Percentiles rank a stretch among this genome's conserved stretches.
phyloP scores from a whole-genome alignment of 148 eudicot genomes.

The Heliamphora exappendiculata region DNA sequence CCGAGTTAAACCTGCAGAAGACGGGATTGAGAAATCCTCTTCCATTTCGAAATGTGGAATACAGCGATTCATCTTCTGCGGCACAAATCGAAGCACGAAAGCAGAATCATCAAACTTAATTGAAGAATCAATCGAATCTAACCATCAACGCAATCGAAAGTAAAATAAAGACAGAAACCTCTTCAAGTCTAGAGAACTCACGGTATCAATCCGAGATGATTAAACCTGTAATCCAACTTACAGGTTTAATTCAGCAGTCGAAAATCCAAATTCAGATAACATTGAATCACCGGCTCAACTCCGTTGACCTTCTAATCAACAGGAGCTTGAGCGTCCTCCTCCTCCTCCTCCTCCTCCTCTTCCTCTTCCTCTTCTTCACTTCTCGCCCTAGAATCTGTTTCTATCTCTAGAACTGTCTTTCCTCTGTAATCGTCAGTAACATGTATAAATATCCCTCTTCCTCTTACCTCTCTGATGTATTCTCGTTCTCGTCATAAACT shows the following conservation, averaged over 20 bases:
- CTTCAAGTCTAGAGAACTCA: not conserved
- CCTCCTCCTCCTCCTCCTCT: not conserved
- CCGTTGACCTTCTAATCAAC: not conserved
- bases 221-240: not conserved
- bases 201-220: not conserved
- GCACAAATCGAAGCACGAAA: not conserved
- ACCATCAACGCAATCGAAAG: not conserved
- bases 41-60: constrained; percentile 57
- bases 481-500: too few relatives aligned
- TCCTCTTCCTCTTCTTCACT: not conserved
- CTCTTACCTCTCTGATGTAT: not conserved
- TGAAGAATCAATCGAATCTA: not conserved
- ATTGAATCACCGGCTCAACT: not conserved
- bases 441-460: not conserved
- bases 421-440: not conserved
- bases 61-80: constrained; percentile 32
- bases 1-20: constrained; percentile 18
- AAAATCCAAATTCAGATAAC: not conserved
- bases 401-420: not conserved
- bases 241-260: not conserved
- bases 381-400: not conserved
- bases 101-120: not conserved
- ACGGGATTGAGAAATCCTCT: constrained; percentile 28
- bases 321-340: not conserved
- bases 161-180: not conserved